A percentile compares a stretch with the other conserved stretches of the same genome.
phyloP scores from a whole-genome alignment of 1,284 basidiomycete species.

The Vanrija humicola region DNA sequence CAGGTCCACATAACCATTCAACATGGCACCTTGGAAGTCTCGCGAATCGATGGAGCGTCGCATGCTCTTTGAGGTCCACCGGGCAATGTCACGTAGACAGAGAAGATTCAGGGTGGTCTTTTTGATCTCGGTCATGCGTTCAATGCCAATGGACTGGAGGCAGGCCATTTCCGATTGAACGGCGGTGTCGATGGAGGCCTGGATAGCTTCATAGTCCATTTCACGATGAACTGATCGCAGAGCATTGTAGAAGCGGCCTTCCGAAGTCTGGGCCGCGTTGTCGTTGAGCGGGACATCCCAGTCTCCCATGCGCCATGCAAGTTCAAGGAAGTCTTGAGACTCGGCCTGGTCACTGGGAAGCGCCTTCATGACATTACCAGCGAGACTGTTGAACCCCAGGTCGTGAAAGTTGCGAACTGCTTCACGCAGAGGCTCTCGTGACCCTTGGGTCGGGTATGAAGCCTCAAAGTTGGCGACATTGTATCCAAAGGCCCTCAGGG shows the following conservation, averaged over 20 bases:
- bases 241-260: constrained; percentile 67
- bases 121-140: constrained; percentile 71
- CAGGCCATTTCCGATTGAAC: constrained; percentile 56
- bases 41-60: constrained; percentile 33
- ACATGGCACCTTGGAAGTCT: constrained; percentile 44
- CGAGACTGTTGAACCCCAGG: constrained; percentile 81
- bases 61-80: constrained; percentile 26
- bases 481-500: constrained; percentile 83
- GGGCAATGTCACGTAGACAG: constrained; percentile 66
- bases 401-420: constrained; percentile 72
- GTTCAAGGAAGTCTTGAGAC: constrained; percentile 62
- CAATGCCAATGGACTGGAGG: constrained; percentile 64
- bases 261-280: constrained; percentile 34
- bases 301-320: constrained; percentile 83
- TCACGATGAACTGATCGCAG: constrained; percentile 73
- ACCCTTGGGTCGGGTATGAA: constrained; percentile 8
- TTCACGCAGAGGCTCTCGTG: constrained; percentile 44
- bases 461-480: constrained; percentile 80
- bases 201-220: constrained; percentile 57
- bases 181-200: constrained; percentile 52
- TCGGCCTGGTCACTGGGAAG: constrained; percentile 7
- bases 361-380: constrained; percentile 48
- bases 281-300: constrained; percentile 78
- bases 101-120: constrained; percentile 65
- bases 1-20: constrained; percentile 54